These are phyloP conservation scores for Podospora bellae-mahoneyi DNA, from an alignment of 495 filamentous ascomycete species.

Conservation along the genomic window DNA sequence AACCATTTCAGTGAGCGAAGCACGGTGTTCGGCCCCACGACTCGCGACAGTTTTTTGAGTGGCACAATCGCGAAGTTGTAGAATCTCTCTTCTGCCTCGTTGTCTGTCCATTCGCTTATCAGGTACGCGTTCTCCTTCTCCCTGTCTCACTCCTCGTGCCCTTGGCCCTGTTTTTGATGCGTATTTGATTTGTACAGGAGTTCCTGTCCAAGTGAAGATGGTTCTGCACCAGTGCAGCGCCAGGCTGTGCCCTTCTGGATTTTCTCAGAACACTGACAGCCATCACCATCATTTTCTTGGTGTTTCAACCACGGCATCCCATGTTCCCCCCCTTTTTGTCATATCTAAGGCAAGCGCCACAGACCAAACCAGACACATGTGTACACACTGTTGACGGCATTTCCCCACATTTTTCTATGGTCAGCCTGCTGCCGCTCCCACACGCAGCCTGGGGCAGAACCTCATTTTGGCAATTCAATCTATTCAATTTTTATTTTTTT, in stretches of 20 bases:
- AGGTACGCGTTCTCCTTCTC: constrained; percentile 1
- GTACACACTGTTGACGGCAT: background rate
- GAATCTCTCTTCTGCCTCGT: constrained; percentile 3
- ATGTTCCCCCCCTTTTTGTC: background rate
- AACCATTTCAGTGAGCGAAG: constrained; percentile 23
- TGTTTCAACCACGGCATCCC: background rate
- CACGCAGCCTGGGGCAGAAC: background rate
- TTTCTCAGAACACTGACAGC: background rate
- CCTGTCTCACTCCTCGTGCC: background rate
- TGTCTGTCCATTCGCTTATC: constrained; percentile 1
- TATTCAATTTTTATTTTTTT: background rate
- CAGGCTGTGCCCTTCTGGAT: background rate
- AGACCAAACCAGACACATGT: background rate
- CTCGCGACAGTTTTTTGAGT: constrained; percentile 13
- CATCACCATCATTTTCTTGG: background rate
- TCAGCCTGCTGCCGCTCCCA: background rate
- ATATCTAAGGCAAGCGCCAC: background rate
- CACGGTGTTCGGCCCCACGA: constrained; percentile 20
- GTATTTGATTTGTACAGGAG: background rate
- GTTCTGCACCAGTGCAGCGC: background rate
- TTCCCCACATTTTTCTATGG: background rate
- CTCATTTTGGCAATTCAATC: background rate
- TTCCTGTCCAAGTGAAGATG: background rate
- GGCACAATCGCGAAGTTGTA: constrained; percentile 18
- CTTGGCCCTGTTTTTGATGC: background rate